Percentiles rank a stretch among this genome's conserved stretches.
Conservation (phyloP, 495 filamentous ascomycete genomes). For the Corynascus novoguineensis region DNA sequence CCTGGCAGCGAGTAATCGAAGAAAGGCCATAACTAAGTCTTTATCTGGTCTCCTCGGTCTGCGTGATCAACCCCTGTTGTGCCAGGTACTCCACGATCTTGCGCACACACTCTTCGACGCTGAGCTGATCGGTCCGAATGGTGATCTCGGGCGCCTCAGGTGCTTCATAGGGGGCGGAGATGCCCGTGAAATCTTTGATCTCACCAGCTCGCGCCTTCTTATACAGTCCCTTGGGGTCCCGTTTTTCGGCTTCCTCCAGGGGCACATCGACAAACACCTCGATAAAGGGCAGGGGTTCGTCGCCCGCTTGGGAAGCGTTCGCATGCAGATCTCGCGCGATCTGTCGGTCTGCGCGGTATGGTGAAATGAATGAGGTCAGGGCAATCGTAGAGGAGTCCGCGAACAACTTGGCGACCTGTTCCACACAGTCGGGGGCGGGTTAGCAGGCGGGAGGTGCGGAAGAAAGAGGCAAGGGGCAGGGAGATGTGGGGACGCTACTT, state of each 20-base stretch:
- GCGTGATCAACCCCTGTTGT: conserved; percentile 38
- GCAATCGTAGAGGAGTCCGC: conserved; percentile 82
- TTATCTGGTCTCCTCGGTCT: conserved; percentile 33
- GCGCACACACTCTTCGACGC: conserved; percentile 77
- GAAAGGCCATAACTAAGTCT: neutral
- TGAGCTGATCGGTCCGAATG: conserved; percentile 68
- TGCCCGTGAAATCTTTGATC: conserved; percentile 96
- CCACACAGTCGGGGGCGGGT: neutral
- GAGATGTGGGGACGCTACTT: conserved; percentile 51
- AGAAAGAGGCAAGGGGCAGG: neutral
- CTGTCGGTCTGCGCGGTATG: conserved; percentile 79
- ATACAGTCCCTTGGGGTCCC: conserved; percentile 95
- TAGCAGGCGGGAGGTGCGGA: neutral
- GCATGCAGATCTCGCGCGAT: conserved; percentile 75
- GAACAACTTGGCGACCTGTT: conserved; percentile 86
- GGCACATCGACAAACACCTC: conserved; percentile 89
- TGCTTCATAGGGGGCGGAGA: conserved; percentile 88
- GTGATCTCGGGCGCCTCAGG: conserved; percentile 81
- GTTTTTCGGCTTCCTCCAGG: conserved; percentile 82
- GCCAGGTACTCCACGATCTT: conserved; percentile 79
- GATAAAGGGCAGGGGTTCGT: conserved; percentile 72
- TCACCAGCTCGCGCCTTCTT: conserved; percentile 90
- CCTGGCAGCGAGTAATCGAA: neutral
- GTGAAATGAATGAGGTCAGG: conserved; percentile 94
- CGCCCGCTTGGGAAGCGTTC: conserved; percentile 39